phyloP scores from a whole-genome alignment of 192 early-diverging fungal genomes.

The Coemansia sp. region DNA sequence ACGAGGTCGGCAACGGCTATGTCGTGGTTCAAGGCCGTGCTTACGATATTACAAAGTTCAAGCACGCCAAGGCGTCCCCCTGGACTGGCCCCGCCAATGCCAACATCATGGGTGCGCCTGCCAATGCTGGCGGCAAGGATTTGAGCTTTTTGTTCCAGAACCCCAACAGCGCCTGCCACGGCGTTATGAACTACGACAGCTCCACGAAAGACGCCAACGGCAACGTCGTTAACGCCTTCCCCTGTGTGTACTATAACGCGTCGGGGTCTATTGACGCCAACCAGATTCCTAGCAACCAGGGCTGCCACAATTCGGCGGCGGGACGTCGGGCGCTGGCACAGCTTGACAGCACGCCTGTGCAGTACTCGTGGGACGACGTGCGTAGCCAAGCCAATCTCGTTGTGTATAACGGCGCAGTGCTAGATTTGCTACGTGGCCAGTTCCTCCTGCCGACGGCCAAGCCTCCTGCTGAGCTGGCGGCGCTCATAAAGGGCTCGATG shows the following conservation, averaged over 20 bases:
- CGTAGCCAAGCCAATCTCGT: conserved; percentile 62
- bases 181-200: conserved; percentile 45
- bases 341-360: conserved; percentile 57
- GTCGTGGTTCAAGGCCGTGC: conserved; percentile 66
- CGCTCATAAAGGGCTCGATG: conserved; percentile 50
- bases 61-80: conserved; percentile 56
- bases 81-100: conserved; percentile 50
- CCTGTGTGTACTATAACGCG: conserved; percentile 67
- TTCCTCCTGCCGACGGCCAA: conserved; percentile 62
- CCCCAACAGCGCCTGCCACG: conserved; percentile 70
- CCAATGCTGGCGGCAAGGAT: conserved; percentile 69
- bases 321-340: conserved; percentile 49
- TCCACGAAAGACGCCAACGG: conserved; percentile 25
- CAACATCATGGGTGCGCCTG: conserved; percentile 60
- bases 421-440: conserved; percentile 68
- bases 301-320: conserved; percentile 64
- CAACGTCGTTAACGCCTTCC: conserved; percentile 68
- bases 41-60: conserved; percentile 59
- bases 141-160: conserved; percentile 80
- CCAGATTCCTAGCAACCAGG: conserved; percentile 57
- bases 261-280: conserved; percentile 46
- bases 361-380: conserved; percentile 73
- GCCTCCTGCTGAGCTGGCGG: conserved; percentile 24
- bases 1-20: conserved; percentile 59
- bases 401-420: conserved; percentile 77